Evolutionary conservation across 2,329 filamentous ascomycete species (phyloP).

Genomic region (Colletotrichum australisinense): DNA sequence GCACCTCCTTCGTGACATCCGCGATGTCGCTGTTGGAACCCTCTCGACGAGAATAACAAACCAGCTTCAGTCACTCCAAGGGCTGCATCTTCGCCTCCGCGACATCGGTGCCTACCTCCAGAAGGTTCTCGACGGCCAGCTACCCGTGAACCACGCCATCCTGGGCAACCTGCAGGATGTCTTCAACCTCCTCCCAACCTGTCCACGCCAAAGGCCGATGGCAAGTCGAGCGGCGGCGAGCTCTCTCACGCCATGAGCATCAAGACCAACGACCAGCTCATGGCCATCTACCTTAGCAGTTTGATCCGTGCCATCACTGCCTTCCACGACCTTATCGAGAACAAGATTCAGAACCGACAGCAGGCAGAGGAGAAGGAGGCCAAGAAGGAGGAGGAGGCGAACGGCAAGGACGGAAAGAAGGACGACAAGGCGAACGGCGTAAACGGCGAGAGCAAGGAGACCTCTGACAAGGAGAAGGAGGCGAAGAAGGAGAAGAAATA

Average conservation of each 20-base stretch:
- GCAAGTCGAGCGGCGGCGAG: slow-evolving; percentile 77
- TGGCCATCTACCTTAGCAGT: slow-evolving; percentile 97
- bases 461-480: slow-evolving; percentile 57
- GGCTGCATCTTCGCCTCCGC: slow-evolving; percentile 90
- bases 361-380: slow-evolving; percentile 95
- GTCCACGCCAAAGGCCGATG: slow-evolving; percentile 80
- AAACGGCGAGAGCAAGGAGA: slow-evolving; percentile 62
- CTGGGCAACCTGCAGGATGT: slow-evolving; percentile 98
- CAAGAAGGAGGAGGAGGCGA: slow-evolving; percentile 79
- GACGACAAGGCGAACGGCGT: slow-evolving; percentile 54
- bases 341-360: slow-evolving; percentile 99
- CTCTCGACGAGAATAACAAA: slow-evolving; percentile 97
- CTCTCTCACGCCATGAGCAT: slow-evolving; percentile 96
- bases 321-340: slow-evolving; percentile 99
- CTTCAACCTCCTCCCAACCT: slow-evolving; percentile 97
- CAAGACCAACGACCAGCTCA: slow-evolving; percentile 99
- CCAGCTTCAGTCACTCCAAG: slow-evolving; percentile 96
- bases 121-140: slow-evolving; percentile 91
- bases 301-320: slow-evolving; percentile 97
- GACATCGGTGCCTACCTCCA: slow-evolving; percentile 97
- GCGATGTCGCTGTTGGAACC: slow-evolving; percentile 96
- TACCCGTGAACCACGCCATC: slow-evolving; percentile 97
- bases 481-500: slow-evolving; percentile 65
- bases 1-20: slow-evolving; percentile 96
- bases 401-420: slow-evolving; percentile 70